Evolutionary conservation across 768 basidiomycete genomes (phyloP), one percentile per base, ranked within the genome.

Genomic region (Mycena pura): DNA sequence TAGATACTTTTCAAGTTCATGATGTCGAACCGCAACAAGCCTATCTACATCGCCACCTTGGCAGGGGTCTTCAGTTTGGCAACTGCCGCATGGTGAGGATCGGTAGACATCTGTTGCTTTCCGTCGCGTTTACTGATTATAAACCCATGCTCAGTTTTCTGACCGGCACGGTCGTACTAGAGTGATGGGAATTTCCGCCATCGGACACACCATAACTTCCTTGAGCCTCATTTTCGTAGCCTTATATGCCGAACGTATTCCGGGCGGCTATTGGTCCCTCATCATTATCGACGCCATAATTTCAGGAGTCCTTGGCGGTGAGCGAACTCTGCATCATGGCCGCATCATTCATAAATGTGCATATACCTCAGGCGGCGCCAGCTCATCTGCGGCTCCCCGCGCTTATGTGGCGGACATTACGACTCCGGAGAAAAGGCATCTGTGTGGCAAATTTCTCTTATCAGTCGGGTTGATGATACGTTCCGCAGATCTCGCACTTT

Each of bases 251-350:
- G 76, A 84, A 51, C 66, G 74, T 6, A 76, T 93, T 5, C 94
- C 93, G 2, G 92, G 91, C 1, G 90, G 91, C 6, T 95, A 95
- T 72, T 90, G 91, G 83, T 89, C 92, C 70, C 77, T 94, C 24
- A n/a, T n/a, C n/a, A 60, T 93, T 13, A 57, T 90, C 19, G 88
- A 88, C 1, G 84, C 89, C 10, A 58, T 86, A 6, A 61, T 91
- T 1, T 90, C 92, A 62, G 93, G 94, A 11, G 61, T 80, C 17
- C 73, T 91, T 14, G 95, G 94, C 52, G 90, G 94, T 87, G 62
- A 68, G 82, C 67, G 62, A 62, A 31, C 50, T 68, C 13, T 36
- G 25, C 51, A 29, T 24, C 50, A 7, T 22, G 21, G 32, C 40
- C 41, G 55, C 39, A 51, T 24, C 17, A 29, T 22, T 44, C 44